phyloP scores from a whole-genome alignment of 306 rosid species.

The Luffa aegyptiaca region DNA sequence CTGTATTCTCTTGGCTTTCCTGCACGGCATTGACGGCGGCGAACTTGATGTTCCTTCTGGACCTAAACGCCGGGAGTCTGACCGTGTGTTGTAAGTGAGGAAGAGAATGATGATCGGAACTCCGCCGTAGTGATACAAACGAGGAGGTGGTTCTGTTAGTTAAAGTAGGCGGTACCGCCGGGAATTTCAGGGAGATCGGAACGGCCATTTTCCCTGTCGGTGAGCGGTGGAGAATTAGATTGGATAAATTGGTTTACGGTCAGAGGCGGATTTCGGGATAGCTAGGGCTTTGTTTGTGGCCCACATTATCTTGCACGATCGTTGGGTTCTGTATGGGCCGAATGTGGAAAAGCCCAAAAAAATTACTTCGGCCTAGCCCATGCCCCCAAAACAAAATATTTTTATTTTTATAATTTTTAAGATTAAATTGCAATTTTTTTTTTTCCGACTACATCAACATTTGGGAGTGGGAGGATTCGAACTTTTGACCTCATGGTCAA shows the following conservation, averaged over 20 bases:
- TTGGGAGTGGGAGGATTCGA: too few relatives aligned
- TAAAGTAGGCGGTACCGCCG: not conserved
- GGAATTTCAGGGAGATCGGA: slow-evolving; percentile 12
- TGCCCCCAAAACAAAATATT: not conserved
- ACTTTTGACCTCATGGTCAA: too few relatives aligned
- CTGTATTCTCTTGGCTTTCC: slow-evolving; percentile 44
- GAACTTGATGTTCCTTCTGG: not conserved
- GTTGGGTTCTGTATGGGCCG: not conserved
- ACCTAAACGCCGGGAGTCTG: not conserved
- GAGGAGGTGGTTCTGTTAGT: not conserved
- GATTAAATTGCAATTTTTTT: too few relatives aligned
- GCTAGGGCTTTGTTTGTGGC: slow-evolving; percentile 12
- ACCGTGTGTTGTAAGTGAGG: not conserved
- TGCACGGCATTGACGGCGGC: slow-evolving; percentile 30
- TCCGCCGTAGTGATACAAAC: not conserved
- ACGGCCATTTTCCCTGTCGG: slow-evolving; percentile 6
- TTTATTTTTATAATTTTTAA: too few relatives aligned
- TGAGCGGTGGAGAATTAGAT: slow-evolving; percentile 10
- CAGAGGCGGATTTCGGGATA: not conserved
- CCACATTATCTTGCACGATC: not conserved
- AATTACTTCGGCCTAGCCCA: not conserved
- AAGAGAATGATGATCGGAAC: slow-evolving; percentile 6
- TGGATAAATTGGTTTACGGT: not conserved
- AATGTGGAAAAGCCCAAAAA: not conserved
- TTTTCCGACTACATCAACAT: too few relatives aligned